Evolutionary conservation across 495 filamentous ascomycete species (phyloP), one percentile per base, ranked within the genome.

Genomic region (Penicillium coffeae): DNA sequence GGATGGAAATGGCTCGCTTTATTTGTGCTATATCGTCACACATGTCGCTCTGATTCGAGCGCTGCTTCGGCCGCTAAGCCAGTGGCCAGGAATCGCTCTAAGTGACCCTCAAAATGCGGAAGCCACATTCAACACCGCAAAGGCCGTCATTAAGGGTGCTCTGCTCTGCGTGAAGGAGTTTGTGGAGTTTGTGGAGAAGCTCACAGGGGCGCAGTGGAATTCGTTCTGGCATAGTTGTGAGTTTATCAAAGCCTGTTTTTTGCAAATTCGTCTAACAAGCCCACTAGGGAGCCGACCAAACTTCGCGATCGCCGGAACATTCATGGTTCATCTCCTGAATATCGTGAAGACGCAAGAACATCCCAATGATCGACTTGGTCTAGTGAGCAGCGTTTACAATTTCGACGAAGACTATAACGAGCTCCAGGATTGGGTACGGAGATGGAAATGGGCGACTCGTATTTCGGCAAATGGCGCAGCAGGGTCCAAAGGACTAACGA

Each of bases 201-300:
- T 45, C 8, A 45, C 30, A 2, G 43, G 43, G 9, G 43, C 30
- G 6, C 43, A 45, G 19, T 45, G 43, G 43, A 45, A 45, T 22
- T 15, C 16, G 7, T 45, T 45, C 33, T 45, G 43, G 43, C 43
- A 45, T 19, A 45, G 43, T n/a, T 45, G 43, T 45, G 32, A 45
- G 43, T 45, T 0, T 36, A n/a, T n/a, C n/a, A n/a, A n/a, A n/a
- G n/a, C n/a, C n/a, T n/a, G n/a, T n/a, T n/a, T n/a, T n/a, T n/a
- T n/a, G n/a, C n/a, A n/a, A n/a, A n/a, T n/a, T n/a, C n/a, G n/a
- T 35, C 16, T 35, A 19, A 33, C 27, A 4, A 2, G 21, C 1
- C 21, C 19, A 34, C 16, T 14, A 45, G 43, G 43, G 43, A 45
- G 43, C 25, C 43, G 43, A 16, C 43, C 43, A 12, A 45, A 45